phyloP scores from a whole-genome alignment of 495 filamentous ascomycete genomes.

The Tuber borchii region DNA sequence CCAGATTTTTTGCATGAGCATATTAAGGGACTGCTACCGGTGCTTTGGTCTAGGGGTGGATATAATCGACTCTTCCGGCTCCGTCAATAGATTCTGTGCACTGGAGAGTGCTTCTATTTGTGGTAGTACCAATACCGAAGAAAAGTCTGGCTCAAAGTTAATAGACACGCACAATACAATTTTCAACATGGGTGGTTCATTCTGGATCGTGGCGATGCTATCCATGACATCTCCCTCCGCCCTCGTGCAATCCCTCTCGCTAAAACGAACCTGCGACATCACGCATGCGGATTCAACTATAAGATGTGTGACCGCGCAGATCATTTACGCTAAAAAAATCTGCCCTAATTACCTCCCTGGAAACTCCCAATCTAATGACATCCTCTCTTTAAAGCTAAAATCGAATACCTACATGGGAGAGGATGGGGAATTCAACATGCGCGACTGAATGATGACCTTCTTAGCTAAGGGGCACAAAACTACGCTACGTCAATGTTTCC shows the following conservation, averaged over 20 bases:
- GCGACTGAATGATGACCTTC: constrained; percentile 94
- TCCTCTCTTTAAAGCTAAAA: constrained; percentile 66
- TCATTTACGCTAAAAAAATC: background rate
- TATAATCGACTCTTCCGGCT: constrained; percentile 74
- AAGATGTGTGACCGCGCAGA: too few relatives aligned
- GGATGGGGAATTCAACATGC: constrained; percentile 62
- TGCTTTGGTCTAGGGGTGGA: constrained; percentile 82
- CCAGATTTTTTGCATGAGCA: constrained; percentile 82
- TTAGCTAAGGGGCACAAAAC: constrained; percentile 68
- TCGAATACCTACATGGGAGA: constrained; percentile 58
- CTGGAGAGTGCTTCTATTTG: constrained; percentile 51
- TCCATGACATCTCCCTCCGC: background rate
- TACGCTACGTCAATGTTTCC: too few relatives aligned
- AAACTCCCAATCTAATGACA: constrained; percentile 51
- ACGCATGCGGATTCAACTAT: too few relatives aligned
- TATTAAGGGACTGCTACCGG: constrained; percentile 74
- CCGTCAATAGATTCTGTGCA: constrained; percentile 72
- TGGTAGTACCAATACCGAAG: constrained; percentile 6
- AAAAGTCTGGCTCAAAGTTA: constrained; percentile 43
- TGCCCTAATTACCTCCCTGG: constrained; percentile 35
- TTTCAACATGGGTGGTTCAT: constrained; percentile 42
- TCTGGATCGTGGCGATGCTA: background rate
- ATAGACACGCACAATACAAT: constrained; percentile 59
- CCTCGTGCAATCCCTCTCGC: too few relatives aligned
- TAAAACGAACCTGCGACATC: too few relatives aligned